Conservation (phyloP, 2,329 filamentous ascomycete genomes). For the Cladosporium sp. region DNA sequence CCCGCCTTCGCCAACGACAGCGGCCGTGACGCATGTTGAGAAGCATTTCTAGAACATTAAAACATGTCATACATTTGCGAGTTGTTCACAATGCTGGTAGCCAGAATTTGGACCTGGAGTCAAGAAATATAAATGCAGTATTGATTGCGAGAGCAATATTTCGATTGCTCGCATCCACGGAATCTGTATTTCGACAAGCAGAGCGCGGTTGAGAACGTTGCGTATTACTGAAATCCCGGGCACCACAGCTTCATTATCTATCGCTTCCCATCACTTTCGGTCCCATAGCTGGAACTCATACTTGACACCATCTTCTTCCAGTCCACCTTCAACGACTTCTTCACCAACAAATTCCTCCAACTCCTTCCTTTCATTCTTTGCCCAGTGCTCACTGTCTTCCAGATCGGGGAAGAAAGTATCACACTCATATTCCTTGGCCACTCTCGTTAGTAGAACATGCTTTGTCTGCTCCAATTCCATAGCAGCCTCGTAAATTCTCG, state of each 20-base stretch:
- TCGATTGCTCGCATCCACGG: no score
- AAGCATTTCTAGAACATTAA: neutral
- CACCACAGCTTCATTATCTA: neutral
- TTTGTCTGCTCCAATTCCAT: conserved; percentile 60
- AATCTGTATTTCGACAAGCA: no score
- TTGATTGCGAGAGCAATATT: neutral
- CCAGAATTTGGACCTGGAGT: neutral
- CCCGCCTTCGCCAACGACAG: neutral
- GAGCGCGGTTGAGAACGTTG: no score
- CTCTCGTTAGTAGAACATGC: conserved; percentile 69
- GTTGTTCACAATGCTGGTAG: neutral
- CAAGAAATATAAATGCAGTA: neutral
- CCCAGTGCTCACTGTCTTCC: neutral
- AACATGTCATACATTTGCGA: neutral
- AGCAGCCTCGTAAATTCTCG: conserved; percentile 77
- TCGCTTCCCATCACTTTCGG: conserved; percentile 22
- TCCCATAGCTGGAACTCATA: conserved; percentile 39
- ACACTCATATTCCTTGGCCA: conserved; percentile 71
- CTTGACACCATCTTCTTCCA: conserved; percentile 37
- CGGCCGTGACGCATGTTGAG: neutral
- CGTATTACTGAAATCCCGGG: neutral
- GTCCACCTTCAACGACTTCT: conserved; percentile 57
- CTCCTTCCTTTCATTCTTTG: conserved; percentile 47
- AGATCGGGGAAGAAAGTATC: conserved; percentile 68
- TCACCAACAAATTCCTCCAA: conserved; percentile 69